Evolutionary conservation across 495 filamentous ascomycete genomes (phyloP).

Genomic region (Neurospora cerealis): DNA sequence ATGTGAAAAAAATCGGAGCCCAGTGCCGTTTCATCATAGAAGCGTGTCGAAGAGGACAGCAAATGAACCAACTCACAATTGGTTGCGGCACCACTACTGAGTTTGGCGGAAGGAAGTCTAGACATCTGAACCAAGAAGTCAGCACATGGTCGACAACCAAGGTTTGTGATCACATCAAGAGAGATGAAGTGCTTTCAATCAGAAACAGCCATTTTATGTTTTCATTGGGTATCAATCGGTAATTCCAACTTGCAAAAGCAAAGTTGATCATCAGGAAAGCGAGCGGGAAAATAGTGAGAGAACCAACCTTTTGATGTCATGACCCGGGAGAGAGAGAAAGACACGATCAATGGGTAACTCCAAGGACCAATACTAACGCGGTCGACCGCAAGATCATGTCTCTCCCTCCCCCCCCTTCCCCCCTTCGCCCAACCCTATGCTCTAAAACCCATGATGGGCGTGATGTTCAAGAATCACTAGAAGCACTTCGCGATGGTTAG

Average conservation of each 20-base stretch:
- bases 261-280: constrained; percentile 68
- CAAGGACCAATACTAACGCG: background rate
- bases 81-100: background rate
- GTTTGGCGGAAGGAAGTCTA: background rate
- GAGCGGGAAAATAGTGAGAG: background rate
- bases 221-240: constrained; percentile 91
- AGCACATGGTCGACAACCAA: constrained; percentile 6
- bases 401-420: background rate
- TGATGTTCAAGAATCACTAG: background rate
- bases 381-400: background rate
- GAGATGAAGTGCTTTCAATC: constrained; percentile 36
- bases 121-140: constrained; percentile 1
- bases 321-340: background rate
- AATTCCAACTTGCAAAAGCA: constrained; percentile 97
- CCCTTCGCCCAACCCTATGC: background rate
- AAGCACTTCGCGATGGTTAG: background rate
- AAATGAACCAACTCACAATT: constrained; percentile 12
- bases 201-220: constrained; percentile 88
- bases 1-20: constrained; percentile 78
- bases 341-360: background rate
- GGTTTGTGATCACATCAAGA: background rate
- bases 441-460: background rate
- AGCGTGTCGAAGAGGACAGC: constrained; percentile 9
- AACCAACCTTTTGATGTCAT: constrained; percentile 9
- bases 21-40: constrained; percentile 98